Conservation (phyloP, 2,329 filamentous ascomycete species). For the Lecanosticta acicola region DNA sequence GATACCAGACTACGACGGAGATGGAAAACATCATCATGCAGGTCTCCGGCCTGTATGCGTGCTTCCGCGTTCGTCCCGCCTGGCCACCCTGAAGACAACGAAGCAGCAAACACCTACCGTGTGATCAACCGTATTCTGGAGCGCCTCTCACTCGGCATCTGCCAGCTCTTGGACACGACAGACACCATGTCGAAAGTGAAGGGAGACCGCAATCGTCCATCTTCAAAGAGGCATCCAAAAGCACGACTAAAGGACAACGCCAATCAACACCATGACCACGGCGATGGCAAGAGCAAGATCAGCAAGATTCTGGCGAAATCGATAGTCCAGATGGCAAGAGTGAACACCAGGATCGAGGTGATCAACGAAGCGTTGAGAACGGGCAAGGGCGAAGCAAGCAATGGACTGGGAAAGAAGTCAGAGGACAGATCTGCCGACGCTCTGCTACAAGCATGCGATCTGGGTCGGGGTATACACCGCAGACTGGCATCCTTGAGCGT, state of each 20-base stretch:
- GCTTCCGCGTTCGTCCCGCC: no score
- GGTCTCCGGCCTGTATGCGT: no score
- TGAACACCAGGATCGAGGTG: slow-evolving; percentile 1
- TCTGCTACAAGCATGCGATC: not conserved
- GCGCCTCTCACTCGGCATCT: no score
- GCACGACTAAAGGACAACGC: not conserved
- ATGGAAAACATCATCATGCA: no score
- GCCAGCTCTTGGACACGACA: no score
- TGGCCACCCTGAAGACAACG: no score
- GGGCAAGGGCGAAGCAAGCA: not conserved
- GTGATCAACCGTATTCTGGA: no score
- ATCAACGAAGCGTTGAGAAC: not conserved
- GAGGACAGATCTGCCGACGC: not conserved
- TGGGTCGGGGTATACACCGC: not conserved
- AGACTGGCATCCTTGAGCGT: no score
- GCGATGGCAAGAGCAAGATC: not conserved
- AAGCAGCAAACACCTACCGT: no score
- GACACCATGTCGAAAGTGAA: not conserved
- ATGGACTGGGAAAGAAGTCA: not conserved
- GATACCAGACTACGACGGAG: no score
- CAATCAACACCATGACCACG: not conserved
- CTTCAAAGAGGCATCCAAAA: not conserved
- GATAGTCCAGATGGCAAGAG: slow-evolving; percentile 1
- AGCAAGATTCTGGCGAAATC: not conserved
- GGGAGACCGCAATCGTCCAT: not conserved